phyloP scores from a whole-genome alignment of 345 rosid genomes.

The Dipteronia sinensis region DNA sequence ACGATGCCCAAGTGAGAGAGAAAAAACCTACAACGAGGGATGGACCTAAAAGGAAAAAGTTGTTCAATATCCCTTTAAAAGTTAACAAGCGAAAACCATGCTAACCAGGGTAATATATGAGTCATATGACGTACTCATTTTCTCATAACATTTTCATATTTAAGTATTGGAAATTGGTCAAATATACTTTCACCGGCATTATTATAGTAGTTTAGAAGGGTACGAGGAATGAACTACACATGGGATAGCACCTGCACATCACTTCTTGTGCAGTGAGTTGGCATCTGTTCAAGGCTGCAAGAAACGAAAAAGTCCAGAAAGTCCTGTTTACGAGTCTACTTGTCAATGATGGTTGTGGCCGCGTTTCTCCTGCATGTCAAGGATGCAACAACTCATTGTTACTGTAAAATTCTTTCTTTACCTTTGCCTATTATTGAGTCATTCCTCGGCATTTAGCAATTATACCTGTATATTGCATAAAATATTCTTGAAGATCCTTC shows the following conservation, averaged over 20 bases:
- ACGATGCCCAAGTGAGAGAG: conserved; percentile 61
- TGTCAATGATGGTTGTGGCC: not conserved
- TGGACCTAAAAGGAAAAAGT: conserved; percentile 74
- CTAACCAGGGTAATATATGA: conserved; percentile 41
- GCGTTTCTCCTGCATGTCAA: conserved; percentile 21
- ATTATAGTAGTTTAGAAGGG: not conserved
- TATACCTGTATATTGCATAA: conserved; percentile 40
- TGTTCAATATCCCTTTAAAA: conserved; percentile 83
- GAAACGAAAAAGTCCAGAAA: conserved; percentile 8
- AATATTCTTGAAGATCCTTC: conserved; percentile 27
- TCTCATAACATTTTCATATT: not conserved
- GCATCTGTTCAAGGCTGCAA: conserved; percentile 4
- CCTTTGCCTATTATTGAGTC: not conserved
- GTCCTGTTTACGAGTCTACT: conserved; percentile 6
- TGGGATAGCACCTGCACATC: not conserved
- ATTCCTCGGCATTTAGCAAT: conserved; percentile 20
- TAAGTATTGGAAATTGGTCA: not conserved
- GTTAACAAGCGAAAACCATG: conserved; percentile 94
- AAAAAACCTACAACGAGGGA: conserved; percentile 58
- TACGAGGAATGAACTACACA: conserved; percentile 3
- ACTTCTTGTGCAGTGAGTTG: conserved; percentile 13
- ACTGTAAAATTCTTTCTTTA: conserved; percentile 32
- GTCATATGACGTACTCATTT: not conserved
- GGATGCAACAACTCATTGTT: conserved; percentile 30
- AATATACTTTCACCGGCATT: not conserved